Base-by-base conservation (phyloP, 176 grass and related monocot species). In the Carex kokanica region DNA sequence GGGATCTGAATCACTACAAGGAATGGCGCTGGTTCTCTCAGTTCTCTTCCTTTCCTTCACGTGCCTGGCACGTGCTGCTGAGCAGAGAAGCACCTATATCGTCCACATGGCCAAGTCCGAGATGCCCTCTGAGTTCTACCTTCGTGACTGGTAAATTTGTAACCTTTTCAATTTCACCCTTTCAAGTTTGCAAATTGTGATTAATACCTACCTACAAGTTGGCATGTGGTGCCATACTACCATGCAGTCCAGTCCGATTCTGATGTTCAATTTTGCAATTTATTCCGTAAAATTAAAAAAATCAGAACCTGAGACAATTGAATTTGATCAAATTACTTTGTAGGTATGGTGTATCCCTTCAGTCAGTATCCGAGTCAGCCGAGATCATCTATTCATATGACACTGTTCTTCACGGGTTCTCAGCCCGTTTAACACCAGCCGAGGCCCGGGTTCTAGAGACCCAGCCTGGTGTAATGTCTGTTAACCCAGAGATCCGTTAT, bases 401-500 rank as follows among this genome's bases (percentile, higher is more conserved):
- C 81, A 95, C 88, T 0, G 91, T 99, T 64, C 45, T 89, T 84
- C 89, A 95, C 18, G 96, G 96, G 57, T 99, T 91, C 89, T 93
- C 96, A 18, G 85, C 89, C 41, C 86, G 88, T 45, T 91, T 99
- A 47, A 99, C 89, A 43, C 58, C 53, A 7, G 87, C 83, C 11
- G 96, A 99, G 83, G 96, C 89, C 20, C 9, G 6, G 68, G 91
- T 86, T 81, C 73, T 98, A 62, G 82, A 87, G 68, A 24, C 83
- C 75, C 91, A 90, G 45, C 77, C 84, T 0, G 96, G 96, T 27
- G 93, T 98, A 25, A 79, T 95, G 10, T 61, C 85, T 34, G 93
- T 98, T 34, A 88, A 90, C 82, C 93, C 87, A 53, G 96, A 98
- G 92, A 84, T 88, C 29, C 79, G 91, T 87, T 98, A 95, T 64